Conservation (phyloP, 192 early-diverging fungal genomes). For the Backusella tuberculispora region DNA sequence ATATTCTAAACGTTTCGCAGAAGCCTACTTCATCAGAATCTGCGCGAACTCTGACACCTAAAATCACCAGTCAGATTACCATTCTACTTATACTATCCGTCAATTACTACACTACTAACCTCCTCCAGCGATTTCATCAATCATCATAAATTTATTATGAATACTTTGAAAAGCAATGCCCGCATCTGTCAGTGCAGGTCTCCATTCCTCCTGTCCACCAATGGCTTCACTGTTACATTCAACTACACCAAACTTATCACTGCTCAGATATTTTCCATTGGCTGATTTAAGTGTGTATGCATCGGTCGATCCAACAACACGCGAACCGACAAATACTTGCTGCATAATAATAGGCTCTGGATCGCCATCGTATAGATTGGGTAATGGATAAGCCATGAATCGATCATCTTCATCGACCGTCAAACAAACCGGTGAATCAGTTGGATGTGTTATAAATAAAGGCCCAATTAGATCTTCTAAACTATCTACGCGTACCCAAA, state of each 20-base stretch:
- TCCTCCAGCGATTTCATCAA: conserved; percentile 59
- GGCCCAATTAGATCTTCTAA: conserved; percentile 73
- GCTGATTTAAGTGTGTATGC: conserved; percentile 63
- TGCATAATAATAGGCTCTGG: conserved; percentile 54
- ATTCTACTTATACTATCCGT: neutral
- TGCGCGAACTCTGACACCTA: conserved; percentile 60
- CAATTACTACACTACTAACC: conserved; percentile 6
- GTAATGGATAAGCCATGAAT: conserved; percentile 48
- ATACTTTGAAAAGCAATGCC: conserved; percentile 68
- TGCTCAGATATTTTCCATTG: conserved; percentile 67
- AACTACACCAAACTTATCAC: conserved; percentile 84
- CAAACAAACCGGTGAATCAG: conserved; percentile 62
- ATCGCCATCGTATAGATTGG: conserved; percentile 31
- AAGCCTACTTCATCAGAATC: conserved; percentile 77
- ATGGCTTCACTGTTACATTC: conserved; percentile 72
- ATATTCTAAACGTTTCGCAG: conserved; percentile 69
- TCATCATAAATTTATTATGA: conserved; percentile 69
- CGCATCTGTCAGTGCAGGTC: conserved; percentile 64
- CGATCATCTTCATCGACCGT: conserved; percentile 50
- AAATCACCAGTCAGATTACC: neutral
- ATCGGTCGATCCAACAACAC: conserved; percentile 59
- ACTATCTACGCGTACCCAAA: conserved; percentile 66
- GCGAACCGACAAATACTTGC: conserved; percentile 71
- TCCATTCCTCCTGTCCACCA: conserved; percentile 82
- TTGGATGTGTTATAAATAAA: conserved; percentile 65